Evolutionary conservation across 2,329 filamentous ascomycete species (phyloP).

Genomic region (Aureobasidium sp.): DNA sequence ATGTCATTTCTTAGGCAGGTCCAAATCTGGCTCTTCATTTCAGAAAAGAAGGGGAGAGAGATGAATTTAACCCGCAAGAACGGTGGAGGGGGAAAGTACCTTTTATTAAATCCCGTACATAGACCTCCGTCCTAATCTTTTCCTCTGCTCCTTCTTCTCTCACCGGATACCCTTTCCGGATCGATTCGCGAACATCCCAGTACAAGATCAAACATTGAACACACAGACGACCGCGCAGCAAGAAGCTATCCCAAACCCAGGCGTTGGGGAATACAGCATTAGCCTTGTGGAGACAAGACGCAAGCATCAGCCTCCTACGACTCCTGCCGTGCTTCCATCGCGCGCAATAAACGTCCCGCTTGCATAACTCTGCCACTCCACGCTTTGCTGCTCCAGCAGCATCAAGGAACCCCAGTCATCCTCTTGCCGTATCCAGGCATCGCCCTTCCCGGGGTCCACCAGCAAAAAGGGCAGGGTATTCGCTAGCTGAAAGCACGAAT

Average conservation of each 20-base stretch:
- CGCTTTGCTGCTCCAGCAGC: neutral
- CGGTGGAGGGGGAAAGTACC: neutral
- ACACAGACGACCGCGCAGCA: conserved; percentile 9
- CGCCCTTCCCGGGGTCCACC: neutral
- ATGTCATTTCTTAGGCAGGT: neutral
- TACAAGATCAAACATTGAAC: neutral
- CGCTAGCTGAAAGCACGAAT: neutral
- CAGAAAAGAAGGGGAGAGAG: neutral
- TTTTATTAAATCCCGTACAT: neutral
- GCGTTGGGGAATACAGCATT: conserved; percentile 4
- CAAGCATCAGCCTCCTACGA: neutral
- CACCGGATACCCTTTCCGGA: neutral
- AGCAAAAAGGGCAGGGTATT: neutral
- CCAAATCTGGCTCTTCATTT: neutral
- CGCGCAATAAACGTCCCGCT: neutral
- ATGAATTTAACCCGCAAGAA: neutral
- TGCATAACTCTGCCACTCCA: neutral
- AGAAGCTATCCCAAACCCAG: neutral
- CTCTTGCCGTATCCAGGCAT: conserved; percentile 1
- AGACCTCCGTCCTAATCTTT: neutral
- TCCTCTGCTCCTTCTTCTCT: neutral
- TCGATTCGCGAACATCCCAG: neutral
- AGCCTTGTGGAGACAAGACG: neutral
- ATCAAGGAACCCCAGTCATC: neutral
- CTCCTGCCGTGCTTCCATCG: neutral